Percentiles rank a stretch among this genome's conserved stretches.
Conservation (phyloP, 495 filamentous ascomycete species). For the Penicillium antarcticum region DNA sequence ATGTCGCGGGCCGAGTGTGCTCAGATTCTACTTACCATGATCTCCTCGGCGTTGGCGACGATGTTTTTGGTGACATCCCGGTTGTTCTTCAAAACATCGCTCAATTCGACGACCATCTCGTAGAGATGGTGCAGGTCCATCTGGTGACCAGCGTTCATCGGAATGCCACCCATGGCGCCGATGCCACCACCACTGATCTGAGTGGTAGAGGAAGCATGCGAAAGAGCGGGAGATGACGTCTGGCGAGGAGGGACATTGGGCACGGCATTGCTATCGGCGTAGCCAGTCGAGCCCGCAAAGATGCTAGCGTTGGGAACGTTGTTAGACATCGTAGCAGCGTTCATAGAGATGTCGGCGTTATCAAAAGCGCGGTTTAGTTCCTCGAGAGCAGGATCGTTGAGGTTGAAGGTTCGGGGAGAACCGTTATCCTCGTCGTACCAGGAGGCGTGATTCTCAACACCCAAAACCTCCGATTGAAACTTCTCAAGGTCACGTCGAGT, state of each 20-base stretch:
- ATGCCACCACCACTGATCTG: constrained; percentile 57
- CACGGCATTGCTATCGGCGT: constrained; percentile 31
- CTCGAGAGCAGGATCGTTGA: constrained; percentile 33
- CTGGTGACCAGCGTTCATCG: constrained; percentile 78
- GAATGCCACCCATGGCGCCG: constrained; percentile 56
- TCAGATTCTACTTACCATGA: constrained; percentile 44
- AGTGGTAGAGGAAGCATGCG: constrained; percentile 21
- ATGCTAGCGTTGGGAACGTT: constrained; percentile 28
- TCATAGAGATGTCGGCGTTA: constrained; percentile 35
- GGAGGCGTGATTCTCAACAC: constrained; percentile 31
- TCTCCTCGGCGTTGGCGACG: constrained; percentile 62
- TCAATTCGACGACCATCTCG: constrained; percentile 77
- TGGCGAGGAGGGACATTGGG: constrained; percentile 36
- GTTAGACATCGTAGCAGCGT: constrained; percentile 28
- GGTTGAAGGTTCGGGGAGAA: constrained; percentile 22
- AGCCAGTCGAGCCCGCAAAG: constrained; percentile 23
- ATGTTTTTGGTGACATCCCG: constrained; percentile 72
- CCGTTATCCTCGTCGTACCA: constrained; percentile 33
- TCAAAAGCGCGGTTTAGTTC: constrained; percentile 38
- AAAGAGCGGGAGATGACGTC: constrained; percentile 31
- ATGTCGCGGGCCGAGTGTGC: not conserved
- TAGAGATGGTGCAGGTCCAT: constrained; percentile 85
- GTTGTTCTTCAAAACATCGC: constrained; percentile 71
- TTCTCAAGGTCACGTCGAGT: constrained; percentile 43
- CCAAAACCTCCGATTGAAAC: constrained; percentile 42